Evolutionary conservation across 768 basidiomycete genomes (phyloP).

Genomic region (Cyathus striatus): DNA sequence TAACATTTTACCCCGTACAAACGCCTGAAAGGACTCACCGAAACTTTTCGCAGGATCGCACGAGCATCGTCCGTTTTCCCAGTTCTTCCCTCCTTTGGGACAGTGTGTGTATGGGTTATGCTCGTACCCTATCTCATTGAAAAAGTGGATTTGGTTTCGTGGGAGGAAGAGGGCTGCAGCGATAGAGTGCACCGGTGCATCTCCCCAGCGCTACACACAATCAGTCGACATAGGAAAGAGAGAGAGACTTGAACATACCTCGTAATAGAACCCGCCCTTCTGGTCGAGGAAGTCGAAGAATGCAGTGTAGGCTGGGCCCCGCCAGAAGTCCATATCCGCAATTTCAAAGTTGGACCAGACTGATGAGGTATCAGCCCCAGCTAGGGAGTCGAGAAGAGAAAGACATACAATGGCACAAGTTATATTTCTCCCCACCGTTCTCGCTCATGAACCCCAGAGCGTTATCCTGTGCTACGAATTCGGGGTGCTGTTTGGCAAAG

Average conservation of each 20-base stretch:
- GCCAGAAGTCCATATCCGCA: conserved; percentile 63
- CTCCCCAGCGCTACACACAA: conserved; percentile 67
- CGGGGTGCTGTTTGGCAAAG: conserved; percentile 51
- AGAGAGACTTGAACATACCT: conserved; percentile 33
- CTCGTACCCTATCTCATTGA: conserved; percentile 70
- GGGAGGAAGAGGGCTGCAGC: conserved; percentile 69
- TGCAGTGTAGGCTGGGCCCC: conserved; percentile 52
- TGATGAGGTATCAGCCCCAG: conserved; percentile 7
- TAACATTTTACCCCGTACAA: background rate
- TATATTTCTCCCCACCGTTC: conserved; percentile 66
- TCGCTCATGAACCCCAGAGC: conserved; percentile 63
- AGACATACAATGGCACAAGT: conserved; percentile 70
- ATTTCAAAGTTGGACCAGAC: conserved; percentile 77
- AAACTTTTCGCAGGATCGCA: conserved; percentile 56
- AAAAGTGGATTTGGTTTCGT: conserved; percentile 68
- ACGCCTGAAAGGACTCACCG: conserved; percentile 44
- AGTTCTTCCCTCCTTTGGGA: conserved; percentile 37
- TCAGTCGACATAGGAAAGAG: background rate
- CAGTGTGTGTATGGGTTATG: conserved; percentile 76
- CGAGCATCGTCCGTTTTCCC: conserved; percentile 57
- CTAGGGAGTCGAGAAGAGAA: background rate
- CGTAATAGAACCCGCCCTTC: conserved; percentile 67
- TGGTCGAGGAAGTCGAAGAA: conserved; percentile 65
- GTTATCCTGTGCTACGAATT: conserved; percentile 54
- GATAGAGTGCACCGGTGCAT: conserved; percentile 84